These are phyloP conservation scores for Bolboschoenoplectus hybrid DNA, from an alignment of 202 grass and related monocot species.

Conservation along the genomic window DNA sequence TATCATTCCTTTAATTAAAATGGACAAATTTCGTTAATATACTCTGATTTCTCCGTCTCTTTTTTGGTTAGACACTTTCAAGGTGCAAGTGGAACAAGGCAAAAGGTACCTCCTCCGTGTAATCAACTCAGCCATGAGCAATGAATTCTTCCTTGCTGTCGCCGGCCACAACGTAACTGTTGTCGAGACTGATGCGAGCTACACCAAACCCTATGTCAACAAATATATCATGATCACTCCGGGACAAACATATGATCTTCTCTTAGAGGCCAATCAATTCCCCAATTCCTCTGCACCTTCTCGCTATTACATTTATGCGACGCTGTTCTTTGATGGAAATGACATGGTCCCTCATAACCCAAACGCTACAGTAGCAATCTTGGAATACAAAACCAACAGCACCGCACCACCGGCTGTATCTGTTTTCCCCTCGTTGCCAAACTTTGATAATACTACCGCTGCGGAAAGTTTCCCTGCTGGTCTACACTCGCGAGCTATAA, in stretches of 20 bases:
- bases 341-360: neutral
- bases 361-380: constrained; percentile 46
- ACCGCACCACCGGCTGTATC: neutral
- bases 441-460: constrained; percentile 30
- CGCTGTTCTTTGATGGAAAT: constrained; percentile 39
- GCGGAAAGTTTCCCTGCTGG: constrained; percentile 39
- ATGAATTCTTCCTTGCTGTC: constrained; percentile 69
- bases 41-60: neutral
- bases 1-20: neutral
- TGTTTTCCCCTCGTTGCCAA: constrained; percentile 34
- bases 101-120: constrained; percentile 70
- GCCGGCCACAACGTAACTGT: constrained; percentile 67
- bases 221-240: constrained; percentile 65
- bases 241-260: constrained; percentile 60
- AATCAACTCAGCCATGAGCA: constrained; percentile 61
- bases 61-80: constrained; percentile 38
- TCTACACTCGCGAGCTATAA: constrained; percentile 44
- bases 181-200: constrained; percentile 60
- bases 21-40: neutral
- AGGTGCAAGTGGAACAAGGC: constrained; percentile 41
- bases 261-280: constrained; percentile 52
- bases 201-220: constrained; percentile 75
- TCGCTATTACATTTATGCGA: constrained; percentile 60
- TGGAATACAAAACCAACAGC: constrained; percentile 49
- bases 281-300: constrained; percentile 21